Base-by-base conservation (phyloP, 805 yeast genomes). In the Candida caryicola region DNA sequence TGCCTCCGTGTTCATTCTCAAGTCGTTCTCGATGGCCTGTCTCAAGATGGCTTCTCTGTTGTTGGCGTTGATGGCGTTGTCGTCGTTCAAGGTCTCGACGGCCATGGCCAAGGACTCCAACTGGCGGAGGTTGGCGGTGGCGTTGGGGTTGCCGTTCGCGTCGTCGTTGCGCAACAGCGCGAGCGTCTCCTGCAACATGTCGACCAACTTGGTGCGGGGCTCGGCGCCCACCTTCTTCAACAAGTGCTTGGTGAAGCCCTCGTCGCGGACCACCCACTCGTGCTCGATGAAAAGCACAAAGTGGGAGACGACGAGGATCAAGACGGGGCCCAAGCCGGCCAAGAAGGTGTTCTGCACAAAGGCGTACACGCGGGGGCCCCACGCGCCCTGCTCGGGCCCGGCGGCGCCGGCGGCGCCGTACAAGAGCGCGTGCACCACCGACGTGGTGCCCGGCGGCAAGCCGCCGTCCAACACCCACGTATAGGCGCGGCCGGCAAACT, bases 191-290 rank as follows among this genome's bases (percentile, higher is more conserved):
- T 62, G 63, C 23, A 67, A 54, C 62, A 66, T 52, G 37, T 66
- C 69, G 19, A 59, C 57, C 43, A 69, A 57, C 40, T 61, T 66
- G 10, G 71, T 60, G 34, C 68, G 58, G 29, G 74, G 73, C 44
- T 72, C 78, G 33, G 64, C 71, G 2, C 93, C 93, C 32, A 85
- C 75, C 41, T 73, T 75, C 45, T 69, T 76, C 37, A 71, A 55
- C 13, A 84, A 63, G 54, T 82, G 69, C 51, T 77, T 79, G 19
- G 66, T 58, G 55, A 81, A 82, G 0, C 87, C 88, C 33, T 80
- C 79, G 55, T 85, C 95, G 38, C 79, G 65, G 1, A 77, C 76
- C 12, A 84, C 82, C 78, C 84, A 79, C 48, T 83, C 89, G 53
- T 82, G 84, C 44, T 75, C 79, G 16, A 80, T 64, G 51, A 77